phyloP scores from a whole-genome alignment of 805 yeast genomes.

The Saccharomycopsis sp. region DNA sequence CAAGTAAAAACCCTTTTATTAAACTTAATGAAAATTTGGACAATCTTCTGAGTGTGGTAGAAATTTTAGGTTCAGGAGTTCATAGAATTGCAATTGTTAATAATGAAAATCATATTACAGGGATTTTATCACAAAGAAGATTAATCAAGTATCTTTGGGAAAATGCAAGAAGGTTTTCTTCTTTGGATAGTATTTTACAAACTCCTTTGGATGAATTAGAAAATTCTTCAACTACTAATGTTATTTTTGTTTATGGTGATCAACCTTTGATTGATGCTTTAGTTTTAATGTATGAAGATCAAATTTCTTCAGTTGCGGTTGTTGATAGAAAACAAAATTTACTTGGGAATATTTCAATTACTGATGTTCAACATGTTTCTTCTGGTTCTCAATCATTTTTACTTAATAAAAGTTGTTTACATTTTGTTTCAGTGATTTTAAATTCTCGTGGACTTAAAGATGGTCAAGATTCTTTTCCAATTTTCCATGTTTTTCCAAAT shows the following conservation, averaged over 20 bases:
- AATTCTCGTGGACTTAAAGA: slow-evolving; percentile 84
- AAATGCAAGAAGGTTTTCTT: slow-evolving; percentile 77
- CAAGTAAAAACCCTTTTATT: slow-evolving; percentile 82
- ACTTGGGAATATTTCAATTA: slow-evolving; percentile 88
- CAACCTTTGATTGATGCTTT: slow-evolving; percentile 81
- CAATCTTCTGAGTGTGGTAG: slow-evolving; percentile 64
- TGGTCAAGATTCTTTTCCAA: slow-evolving; percentile 94
- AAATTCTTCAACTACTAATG: slow-evolving; percentile 57
- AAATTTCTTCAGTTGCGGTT: slow-evolving; percentile 87
- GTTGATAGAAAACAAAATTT: slow-evolving; percentile 68
- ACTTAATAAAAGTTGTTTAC: slow-evolving; percentile 73
- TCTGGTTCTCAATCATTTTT: slow-evolving; percentile 79
- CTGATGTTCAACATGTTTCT: slow-evolving; percentile 84
- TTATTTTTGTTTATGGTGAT: slow-evolving; percentile 79
- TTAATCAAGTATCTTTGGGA: slow-evolving; percentile 82
- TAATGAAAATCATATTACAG: slow-evolving; percentile 49
- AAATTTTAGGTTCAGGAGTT: slow-evolving; percentile 87
- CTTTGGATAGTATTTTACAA: slow-evolving; percentile 65
- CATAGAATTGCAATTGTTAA: slow-evolving; percentile 82
- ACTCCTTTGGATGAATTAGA: slow-evolving; percentile 59
- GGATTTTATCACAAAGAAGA: slow-evolving; percentile 86
- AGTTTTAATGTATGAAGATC: slow-evolving; percentile 69
- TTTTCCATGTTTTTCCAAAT: slow-evolving; percentile 77
- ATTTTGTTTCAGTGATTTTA: slow-evolving; percentile 77
- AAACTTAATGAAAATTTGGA: slow-evolving; percentile 58